Conservation (phyloP, 2,329 filamentous ascomycete species). For the Keithomyces neogunnii region DNA sequence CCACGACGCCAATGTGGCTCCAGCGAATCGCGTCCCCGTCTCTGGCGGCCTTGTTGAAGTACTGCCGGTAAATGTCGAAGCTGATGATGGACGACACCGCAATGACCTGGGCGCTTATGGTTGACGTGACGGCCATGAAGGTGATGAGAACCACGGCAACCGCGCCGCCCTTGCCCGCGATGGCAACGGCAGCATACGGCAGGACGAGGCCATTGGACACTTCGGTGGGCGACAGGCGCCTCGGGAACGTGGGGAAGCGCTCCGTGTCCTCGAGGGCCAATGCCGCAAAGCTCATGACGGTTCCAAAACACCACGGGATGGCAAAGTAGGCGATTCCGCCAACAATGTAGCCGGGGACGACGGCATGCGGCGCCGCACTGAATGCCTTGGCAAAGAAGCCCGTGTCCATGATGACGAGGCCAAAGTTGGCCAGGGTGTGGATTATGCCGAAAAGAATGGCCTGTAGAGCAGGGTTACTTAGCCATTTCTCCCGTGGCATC, state of each 20-base stretch:
- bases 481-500: background rate
- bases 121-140: conserved; percentile 68
- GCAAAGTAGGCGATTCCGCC: conserved; percentile 46
- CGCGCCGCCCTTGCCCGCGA: conserved; percentile 63
- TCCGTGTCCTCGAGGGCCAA: conserved; percentile 37
- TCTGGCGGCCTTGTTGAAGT: conserved; percentile 35
- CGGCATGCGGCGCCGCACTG: conserved; percentile 34
- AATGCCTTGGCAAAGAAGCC: conserved; percentile 47
- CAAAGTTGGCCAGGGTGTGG: conserved; percentile 21
- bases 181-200: conserved; percentile 55
- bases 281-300: conserved; percentile 39
- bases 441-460: conserved; percentile 42
- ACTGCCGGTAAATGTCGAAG: conserved; percentile 44
- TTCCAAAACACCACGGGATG: conserved; percentile 45
- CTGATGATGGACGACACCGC: conserved; percentile 44
- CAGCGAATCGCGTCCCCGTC: conserved; percentile 41
- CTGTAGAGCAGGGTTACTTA: conserved; percentile 13
- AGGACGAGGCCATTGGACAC: conserved; percentile 61
- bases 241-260: conserved; percentile 45
- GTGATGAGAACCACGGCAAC: conserved; percentile 59
- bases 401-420: conserved; percentile 45
- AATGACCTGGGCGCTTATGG: conserved; percentile 42
- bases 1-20: conserved; percentile 43
- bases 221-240: conserved; percentile 49
- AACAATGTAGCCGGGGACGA: conserved; percentile 34